Percentiles rank a stretch among this genome's conserved stretches.
These are phyloP conservation scores for Cutaneotrichosporon cyanovorans DNA, from an alignment of 1,284 basidiomycete genomes.

Conservation along the genomic window DNA sequence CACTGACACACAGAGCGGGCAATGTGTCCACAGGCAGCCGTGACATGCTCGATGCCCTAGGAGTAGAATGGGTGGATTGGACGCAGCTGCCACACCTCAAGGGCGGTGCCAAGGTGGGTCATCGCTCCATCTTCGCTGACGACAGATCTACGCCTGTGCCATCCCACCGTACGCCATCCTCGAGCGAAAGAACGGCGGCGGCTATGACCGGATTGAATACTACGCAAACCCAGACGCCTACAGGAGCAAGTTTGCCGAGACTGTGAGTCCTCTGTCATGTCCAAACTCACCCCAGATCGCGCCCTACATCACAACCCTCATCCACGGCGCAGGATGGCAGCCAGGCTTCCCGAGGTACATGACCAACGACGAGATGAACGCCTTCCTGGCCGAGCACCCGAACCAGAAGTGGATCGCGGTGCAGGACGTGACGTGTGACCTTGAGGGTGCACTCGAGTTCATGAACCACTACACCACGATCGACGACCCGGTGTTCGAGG, in stretches of 20 bases:
- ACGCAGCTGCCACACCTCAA: slow-evolving; percentile 54
- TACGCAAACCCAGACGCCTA: slow-evolving; percentile 62
- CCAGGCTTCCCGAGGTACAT: slow-evolving; percentile 68
- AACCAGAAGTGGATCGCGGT: slow-evolving; percentile 54
- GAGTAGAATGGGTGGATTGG: slow-evolving; percentile 55
- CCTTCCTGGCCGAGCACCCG: slow-evolving; percentile 50
- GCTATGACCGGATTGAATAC: slow-evolving; percentile 63
- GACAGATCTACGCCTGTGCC: slow-evolving; percentile 68
- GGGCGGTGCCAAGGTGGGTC: slow-evolving; percentile 52
- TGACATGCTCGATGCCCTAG: slow-evolving; percentile 63
- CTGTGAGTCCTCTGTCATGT: slow-evolving; percentile 47
- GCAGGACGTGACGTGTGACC: slow-evolving; percentile 79
- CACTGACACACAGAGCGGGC: slow-evolving; percentile 55
- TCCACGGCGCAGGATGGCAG: slow-evolving; percentile 81
- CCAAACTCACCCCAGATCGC: slow-evolving; percentile 54
- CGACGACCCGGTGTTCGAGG: slow-evolving; percentile 61
- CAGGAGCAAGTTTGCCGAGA: slow-evolving; percentile 59
- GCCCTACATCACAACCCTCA: slow-evolving; percentile 70
- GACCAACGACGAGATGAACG: slow-evolving; percentile 57
- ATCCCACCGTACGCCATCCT: slow-evolving; percentile 66
- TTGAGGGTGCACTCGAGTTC: slow-evolving; percentile 76
- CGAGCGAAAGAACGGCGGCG: slow-evolving; percentile 50
- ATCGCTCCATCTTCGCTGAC: not conserved
- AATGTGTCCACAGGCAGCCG: slow-evolving; percentile 70
- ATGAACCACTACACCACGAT: slow-evolving; percentile 64